Base-by-base conservation (phyloP, 371 early-diverging fungal species). In the Synchytrium microbalum region DNA sequence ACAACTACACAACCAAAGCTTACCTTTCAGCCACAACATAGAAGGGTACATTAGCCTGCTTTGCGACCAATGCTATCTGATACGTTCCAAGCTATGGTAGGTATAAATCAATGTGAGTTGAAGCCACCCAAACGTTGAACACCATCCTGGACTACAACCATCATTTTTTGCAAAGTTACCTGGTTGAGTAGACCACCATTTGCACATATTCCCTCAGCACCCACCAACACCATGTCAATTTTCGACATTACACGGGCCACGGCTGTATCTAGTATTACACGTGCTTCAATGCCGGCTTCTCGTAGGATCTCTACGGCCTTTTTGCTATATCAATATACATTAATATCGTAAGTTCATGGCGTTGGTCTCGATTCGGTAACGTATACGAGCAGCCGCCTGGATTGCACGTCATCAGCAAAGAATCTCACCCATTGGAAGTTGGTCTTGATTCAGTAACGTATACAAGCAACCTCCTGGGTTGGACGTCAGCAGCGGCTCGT, bases 171-270 rank as follows among this genome's bases (percentile, higher is more conserved):
- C n/a, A 53, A 64, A 28, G 73, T 73, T 67, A 89, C 86, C 77
- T 91, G 90, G 72, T 96, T 98, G 69, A 98, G 89, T 55, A 98
- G 72, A 3, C 98, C 98, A 30, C 98, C 98, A 69, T 94, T 98
- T 75, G 95, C 93, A 3, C 93, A 93, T 1, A 98, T 93, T 33
- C 92, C 98, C 76, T 98, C 98, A 14, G 96, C 98, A 5, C 98
- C 98, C 31, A 95, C 95, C 14, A 64, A 27, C 19, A 68, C 68
- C 84, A 91, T 80, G 70, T 95, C 92, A 19, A 94, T 91, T 71
- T 91, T 87, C 67, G 90, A 91, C 82, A 98, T 93, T 62, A 92
- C 82, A 74, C 90, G 93, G 32, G 92, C 96, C 1, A 95, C 93
- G 23, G 96, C 94, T 5, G 92, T 80, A 73, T 98, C 98, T 67